Base-by-base conservation (phyloP, 495 filamentous ascomycete genomes). In the Hyaloscypha hepaticicola region DNA sequence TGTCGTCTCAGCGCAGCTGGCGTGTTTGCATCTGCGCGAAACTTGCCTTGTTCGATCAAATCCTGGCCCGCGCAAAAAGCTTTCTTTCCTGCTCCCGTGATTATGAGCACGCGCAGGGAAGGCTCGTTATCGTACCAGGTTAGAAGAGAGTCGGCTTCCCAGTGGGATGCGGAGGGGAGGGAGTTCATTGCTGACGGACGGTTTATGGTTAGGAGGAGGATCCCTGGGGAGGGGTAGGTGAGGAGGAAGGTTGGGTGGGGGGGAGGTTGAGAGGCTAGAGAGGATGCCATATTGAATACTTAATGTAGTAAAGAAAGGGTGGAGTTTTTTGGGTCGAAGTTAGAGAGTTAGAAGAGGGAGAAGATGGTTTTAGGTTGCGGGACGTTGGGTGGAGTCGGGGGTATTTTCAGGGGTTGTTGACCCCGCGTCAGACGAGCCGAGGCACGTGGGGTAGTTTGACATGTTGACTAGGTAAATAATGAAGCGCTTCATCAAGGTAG, bases 141-240 rank as follows among this genome's bases (percentile, higher is more conserved):
- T 74, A 80, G 87, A 7, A 89, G 72, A 0, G 55, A 21, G 29
- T 82, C 77, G 27, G 87, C 77, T 66, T 82, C 79, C 66, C 69
- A 69, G 74, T 88, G 61, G 26, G 65, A 38, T 24, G 19, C 21
- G 3, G 29, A 55, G 9, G 65, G 65, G 28, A 70, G 59, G 14
- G 79, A 79, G 78, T 89, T 90, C 74, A 89, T 83, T 31, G 77
- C 72, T 26, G 73, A 67, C 3, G 85, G 82, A 2, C 87, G 84
- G 76, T 85, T 84, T 75, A 90, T 81, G 0, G 86, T 88, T 27
- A 85, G 77, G 59, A 89, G 80, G 26, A 89, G 79, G 69, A 88
- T 76, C 65, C 83, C 75, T 2, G 78, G 80, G 5, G 74, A 63
- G 0, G 87, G 87, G 74, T 84, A 87, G 66, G 80, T 75, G 67